phyloP scores from a whole-genome alignment of 371 early-diverging fungal genomes.

The Zopfochytrium polystomum region DNA sequence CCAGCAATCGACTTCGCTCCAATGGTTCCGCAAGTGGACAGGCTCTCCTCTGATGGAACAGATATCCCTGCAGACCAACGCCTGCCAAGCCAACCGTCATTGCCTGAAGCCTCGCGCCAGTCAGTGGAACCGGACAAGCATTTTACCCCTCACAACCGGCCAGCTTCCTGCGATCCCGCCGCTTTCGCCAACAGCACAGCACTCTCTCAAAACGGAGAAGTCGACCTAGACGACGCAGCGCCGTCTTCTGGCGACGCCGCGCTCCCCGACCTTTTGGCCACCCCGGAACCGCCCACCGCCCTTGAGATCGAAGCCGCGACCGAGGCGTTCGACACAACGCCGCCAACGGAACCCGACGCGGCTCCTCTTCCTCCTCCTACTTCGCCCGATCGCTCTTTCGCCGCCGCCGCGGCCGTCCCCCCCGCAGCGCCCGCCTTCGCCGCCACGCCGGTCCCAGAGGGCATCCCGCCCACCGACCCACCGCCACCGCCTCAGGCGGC shows the following conservation, averaged over 20 bases:
- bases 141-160: no score
- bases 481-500: slow-evolving; percentile 2
- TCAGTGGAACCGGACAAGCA: no score
- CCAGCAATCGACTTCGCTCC: no score
- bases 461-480: background rate
- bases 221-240: background rate
- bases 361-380: background rate
- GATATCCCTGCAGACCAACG: no score
- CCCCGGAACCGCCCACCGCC: background rate
- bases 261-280: background rate
- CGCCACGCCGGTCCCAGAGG: background rate
- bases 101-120: no score
- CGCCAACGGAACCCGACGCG: background rate
- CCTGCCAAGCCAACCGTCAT: no score
- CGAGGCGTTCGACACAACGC: background rate
- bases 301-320: background rate
- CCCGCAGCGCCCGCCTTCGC: background rate
- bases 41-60: no score
- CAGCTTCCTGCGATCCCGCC: background rate
- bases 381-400: background rate
- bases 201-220: background rate
- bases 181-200: background rate
- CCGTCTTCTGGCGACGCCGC: background rate
- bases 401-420: background rate
- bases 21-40: no score